phyloP scores from a whole-genome alignment of 192 early-diverging fungal genomes.

The Entrophospora sp. region DNA sequence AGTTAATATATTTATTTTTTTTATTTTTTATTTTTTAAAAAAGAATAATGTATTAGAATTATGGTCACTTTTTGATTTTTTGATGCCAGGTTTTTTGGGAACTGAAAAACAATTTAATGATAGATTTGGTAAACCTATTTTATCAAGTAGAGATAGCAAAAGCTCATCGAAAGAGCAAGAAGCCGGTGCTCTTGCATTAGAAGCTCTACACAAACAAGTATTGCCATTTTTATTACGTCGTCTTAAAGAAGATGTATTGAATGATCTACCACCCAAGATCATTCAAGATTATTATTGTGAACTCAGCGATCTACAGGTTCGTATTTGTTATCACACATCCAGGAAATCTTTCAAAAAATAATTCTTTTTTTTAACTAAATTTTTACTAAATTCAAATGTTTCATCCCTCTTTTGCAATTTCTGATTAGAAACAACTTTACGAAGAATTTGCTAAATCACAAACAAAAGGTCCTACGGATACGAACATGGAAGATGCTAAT shows the following conservation, averaged over 20 bases:
- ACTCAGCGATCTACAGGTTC: slow-evolving; percentile 73
- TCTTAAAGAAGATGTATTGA: slow-evolving; percentile 95
- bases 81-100: slow-evolving; percentile 98
- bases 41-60: slow-evolving; percentile 95
- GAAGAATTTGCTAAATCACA: slow-evolving; percentile 83
- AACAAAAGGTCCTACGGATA: slow-evolving; percentile 38
- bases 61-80: slow-evolving; percentile 96
- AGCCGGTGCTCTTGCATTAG: slow-evolving; percentile 75
- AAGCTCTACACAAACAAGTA: slow-evolving; percentile 93
- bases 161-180: slow-evolving; percentile 57
- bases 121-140: slow-evolving; percentile 85
- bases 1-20: neutral
- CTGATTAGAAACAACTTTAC: slow-evolving; percentile 64
- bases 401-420: neutral
- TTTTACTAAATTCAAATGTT: neutral
- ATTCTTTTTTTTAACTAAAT: neutral
- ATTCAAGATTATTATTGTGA: slow-evolving; percentile 99
- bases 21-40: slow-evolving; percentile 44
- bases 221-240: slow-evolving; percentile 91
- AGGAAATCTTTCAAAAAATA: no score
- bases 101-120: slow-evolving; percentile 94
- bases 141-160: slow-evolving; percentile 84
- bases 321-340: neutral
- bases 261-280: slow-evolving; percentile 97
- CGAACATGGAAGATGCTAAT: slow-evolving; percentile 34